Conservation (phyloP, 2,329 filamentous ascomycete genomes). For the Macrophomina tecta region DNA sequence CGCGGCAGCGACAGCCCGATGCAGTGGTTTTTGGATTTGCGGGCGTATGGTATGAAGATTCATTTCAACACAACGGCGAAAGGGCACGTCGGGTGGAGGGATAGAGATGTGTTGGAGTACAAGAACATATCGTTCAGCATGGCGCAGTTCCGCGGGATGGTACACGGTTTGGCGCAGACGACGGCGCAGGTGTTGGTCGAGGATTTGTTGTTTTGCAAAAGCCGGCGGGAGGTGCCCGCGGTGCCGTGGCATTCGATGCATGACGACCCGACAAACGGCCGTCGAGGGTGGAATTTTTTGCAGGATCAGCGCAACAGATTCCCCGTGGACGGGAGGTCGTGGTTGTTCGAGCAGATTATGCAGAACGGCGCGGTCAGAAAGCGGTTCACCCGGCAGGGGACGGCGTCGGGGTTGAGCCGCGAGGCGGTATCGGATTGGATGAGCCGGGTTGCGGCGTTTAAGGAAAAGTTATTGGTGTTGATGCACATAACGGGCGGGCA, state of each 20-base stretch:
- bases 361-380: not conserved
- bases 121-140: slow-evolving; percentile 28
- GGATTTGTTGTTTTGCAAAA: no score
- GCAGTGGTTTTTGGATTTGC: slow-evolving; percentile 32
- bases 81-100: slow-evolving; percentile 29
- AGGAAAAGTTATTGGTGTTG: slow-evolving; percentile 34
- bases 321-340: not conserved
- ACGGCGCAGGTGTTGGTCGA: no score
- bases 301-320: slow-evolving; percentile 28
- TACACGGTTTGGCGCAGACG: not conserved
- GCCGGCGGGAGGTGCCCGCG: no score
- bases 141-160: not conserved
- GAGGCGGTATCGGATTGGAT: not conserved
- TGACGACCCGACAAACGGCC: slow-evolving; percentile 28
- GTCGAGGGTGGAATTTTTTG: slow-evolving; percentile 31
- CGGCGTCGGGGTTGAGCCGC: not conserved
- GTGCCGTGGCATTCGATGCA: slow-evolving; percentile 23
- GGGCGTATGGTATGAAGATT: slow-evolving; percentile 31
- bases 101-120: slow-evolving; percentile 29
- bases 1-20: slow-evolving; percentile 30
- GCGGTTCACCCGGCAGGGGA: not conserved
- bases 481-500: slow-evolving; percentile 32
- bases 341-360: not conserved
- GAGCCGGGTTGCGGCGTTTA: slow-evolving; percentile 5
- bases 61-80: slow-evolving; percentile 30